These are phyloP conservation scores for Candida alai DNA, from an alignment of 805 yeast genomes.

Conservation along the genomic window DNA sequence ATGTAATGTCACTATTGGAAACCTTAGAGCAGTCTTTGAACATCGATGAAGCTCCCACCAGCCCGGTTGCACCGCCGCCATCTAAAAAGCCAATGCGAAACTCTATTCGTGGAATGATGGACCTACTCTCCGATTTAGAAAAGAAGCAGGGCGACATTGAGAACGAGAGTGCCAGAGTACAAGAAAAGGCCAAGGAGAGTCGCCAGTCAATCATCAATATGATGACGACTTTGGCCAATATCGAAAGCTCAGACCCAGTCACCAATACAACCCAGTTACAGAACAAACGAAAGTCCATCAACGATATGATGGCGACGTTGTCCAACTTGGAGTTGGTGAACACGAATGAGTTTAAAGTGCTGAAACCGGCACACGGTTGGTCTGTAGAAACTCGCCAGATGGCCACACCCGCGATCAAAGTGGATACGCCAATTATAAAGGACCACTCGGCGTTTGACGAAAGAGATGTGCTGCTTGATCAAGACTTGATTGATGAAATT, in stretches of 20 bases:
- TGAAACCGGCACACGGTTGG: neutral
- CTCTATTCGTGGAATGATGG: conserved; percentile 7
- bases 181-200: conserved; percentile 3
- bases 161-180: conserved; percentile 5
- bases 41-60: neutral
- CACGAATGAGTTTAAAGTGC: neutral
- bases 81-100: conserved; percentile 1
- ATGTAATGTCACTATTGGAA: neutral
- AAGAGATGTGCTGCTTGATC: conserved; percentile 16
- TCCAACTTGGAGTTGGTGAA: conserved; percentile 9
- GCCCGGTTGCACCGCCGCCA: neutral
- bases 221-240: conserved; percentile 23
- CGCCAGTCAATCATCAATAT: conserved; percentile 22
- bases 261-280: too few species aligned
- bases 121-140: conserved; percentile 1
- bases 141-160: neutral
- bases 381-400: neutral
- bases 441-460: conserved; percentile 5
- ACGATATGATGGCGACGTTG: conserved; percentile 30
- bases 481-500: conserved; percentile 33
- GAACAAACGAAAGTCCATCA: conserved; percentile 25
- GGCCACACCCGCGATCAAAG: neutral
- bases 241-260: too few species aligned
- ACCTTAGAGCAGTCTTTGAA: conserved; percentile 1
- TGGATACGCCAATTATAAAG: conserved; percentile 9